These are phyloP conservation scores for Sporothrix euskadiensis DNA, from an alignment of 2,329 filamentous ascomycete genomes.

Conservation along the genomic window DNA sequence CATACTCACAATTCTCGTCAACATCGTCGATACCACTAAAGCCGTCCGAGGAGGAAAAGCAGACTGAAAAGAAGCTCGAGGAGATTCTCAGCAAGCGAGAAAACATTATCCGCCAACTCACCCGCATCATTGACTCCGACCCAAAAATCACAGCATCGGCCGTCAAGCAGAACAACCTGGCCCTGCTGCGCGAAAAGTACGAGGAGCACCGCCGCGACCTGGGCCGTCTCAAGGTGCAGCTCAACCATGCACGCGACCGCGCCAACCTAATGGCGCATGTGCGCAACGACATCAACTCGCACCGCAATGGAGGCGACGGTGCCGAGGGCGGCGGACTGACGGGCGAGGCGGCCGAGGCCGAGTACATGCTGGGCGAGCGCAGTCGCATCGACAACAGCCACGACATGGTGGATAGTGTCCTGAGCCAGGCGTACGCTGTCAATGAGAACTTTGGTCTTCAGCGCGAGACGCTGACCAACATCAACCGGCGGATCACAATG, in stretches of 20 bases:
- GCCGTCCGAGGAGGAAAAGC: conserved; percentile 79
- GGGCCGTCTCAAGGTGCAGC: conserved; percentile 67
- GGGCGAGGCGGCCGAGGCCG: conserved; percentile 79
- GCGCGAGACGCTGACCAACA: conserved; percentile 81
- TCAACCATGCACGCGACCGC: conserved; percentile 77
- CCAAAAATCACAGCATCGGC: conserved; percentile 82
- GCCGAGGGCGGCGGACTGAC: conserved; percentile 54
- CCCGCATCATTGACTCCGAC: conserved; percentile 90
- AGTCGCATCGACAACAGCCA: conserved; percentile 84
- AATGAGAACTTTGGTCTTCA: conserved; percentile 89
- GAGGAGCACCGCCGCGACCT: conserved; percentile 84
- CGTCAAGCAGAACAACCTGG: conserved; percentile 94
- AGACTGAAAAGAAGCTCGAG: conserved; percentile 77
- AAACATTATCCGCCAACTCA: conserved; percentile 74
- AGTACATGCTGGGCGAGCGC: conserved; percentile 96
- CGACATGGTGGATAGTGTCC: conserved; percentile 81
- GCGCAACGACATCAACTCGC: conserved; percentile 86
- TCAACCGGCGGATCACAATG: conserved; percentile 85
- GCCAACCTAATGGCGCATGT: conserved; percentile 90
- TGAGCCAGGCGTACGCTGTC: conserved; percentile 94
- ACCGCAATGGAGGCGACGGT: conserved; percentile 82
- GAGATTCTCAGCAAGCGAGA: conserved; percentile 86
- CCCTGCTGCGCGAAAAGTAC: conserved; percentile 87
- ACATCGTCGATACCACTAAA: conserved; percentile 76
- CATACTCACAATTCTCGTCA: conserved; percentile 87